Conservation (phyloP, 768 basidiomycete genomes). For the Suillus fuscotomentosus region DNA sequence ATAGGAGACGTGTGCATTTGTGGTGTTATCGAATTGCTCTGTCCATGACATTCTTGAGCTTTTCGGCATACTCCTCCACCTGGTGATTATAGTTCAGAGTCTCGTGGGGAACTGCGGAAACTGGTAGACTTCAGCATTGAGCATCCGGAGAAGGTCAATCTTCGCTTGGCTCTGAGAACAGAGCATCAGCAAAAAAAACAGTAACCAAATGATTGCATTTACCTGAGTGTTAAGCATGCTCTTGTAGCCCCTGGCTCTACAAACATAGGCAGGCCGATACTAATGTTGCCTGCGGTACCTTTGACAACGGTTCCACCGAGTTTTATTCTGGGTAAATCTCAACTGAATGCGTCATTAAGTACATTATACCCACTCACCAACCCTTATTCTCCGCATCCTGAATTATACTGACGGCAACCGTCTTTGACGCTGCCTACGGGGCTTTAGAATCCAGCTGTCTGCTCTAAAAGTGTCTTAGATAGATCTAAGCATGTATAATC, state of each 20-base stretch:
- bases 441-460: slow-evolving; percentile 95
- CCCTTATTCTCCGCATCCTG: slow-evolving; percentile 85
- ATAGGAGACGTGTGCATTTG: slow-evolving; percentile 91
- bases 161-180: slow-evolving; percentile 87
- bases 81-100: slow-evolving; percentile 97
- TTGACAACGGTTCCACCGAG: slow-evolving; percentile 96
- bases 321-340: slow-evolving; percentile 51
- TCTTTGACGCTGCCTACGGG: slow-evolving; percentile 98
- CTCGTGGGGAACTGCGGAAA: slow-evolving; percentile 94
- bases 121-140: slow-evolving; percentile 97
- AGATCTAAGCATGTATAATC: slow-evolving; percentile 53
- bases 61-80: slow-evolving; percentile 81
- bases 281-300: slow-evolving; percentile 98
- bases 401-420: slow-evolving; percentile 83
- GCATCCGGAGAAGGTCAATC: slow-evolving; percentile 95
- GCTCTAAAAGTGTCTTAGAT: slow-evolving; percentile 73
- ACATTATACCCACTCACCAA: slow-evolving; percentile 43
- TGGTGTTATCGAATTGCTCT: slow-evolving; percentile 95
- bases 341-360: too few relatives aligned
- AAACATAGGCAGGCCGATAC: slow-evolving; percentile 93
- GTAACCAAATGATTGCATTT: slow-evolving; percentile 4
- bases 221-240: slow-evolving; percentile 98
- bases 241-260: slow-evolving; percentile 88
- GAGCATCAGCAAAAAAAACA: neutral
- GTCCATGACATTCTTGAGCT: slow-evolving; percentile 87